Percentiles rank a stretch among this genome's conserved stretches.
Evolutionary conservation across 2,329 filamentous ascomycete species (phyloP).

Genomic region (Clarireedia monteithiana): DNA sequence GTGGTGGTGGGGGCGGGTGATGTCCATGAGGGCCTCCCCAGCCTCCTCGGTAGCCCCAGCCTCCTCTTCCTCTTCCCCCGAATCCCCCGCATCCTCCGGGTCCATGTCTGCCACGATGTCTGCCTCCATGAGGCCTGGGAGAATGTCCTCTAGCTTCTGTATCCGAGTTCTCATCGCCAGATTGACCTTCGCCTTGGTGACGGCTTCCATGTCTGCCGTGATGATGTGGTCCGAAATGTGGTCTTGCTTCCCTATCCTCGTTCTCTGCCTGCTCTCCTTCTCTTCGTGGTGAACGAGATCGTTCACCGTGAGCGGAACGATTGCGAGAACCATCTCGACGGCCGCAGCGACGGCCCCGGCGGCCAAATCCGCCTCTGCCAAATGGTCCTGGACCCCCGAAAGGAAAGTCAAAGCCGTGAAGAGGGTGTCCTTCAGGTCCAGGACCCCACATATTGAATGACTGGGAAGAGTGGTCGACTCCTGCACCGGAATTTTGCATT

Average conservation of each 20-base stretch:
- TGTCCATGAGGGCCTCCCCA: constrained; percentile 10
- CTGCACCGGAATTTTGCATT: constrained; percentile 21
- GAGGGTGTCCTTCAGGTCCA: constrained; percentile 14
- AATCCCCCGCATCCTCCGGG: constrained; percentile 7
- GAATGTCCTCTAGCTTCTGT: neutral
- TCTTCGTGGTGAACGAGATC: constrained; percentile 14
- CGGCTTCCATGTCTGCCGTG: constrained; percentile 15
- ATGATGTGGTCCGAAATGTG: constrained; percentile 30
- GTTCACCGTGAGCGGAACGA: neutral
- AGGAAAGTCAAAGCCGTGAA: constrained; percentile 2
- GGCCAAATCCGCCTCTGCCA: constrained; percentile 10
- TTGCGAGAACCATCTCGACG: constrained; percentile 9
- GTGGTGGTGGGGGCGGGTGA: constrained; percentile 15
- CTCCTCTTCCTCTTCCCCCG: constrained; percentile 15
- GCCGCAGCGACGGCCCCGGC: constrained; percentile 17
- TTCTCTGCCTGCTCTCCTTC: constrained; percentile 16
- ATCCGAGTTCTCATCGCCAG: constrained; percentile 9
- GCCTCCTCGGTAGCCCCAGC: constrained; percentile 3
- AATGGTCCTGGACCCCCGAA: constrained; percentile 5
- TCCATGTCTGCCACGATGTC: constrained; percentile 11
- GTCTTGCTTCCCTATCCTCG: constrained; percentile 10
- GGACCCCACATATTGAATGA: constrained; percentile 9
- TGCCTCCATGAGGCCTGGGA: neutral
- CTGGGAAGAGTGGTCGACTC: constrained; percentile 23
- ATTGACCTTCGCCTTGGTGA: neutral